These are phyloP conservation scores for Pyropia yezoensis DNA, from an alignment of 23 red algal genomes.

Conservation along the genomic window DNA sequence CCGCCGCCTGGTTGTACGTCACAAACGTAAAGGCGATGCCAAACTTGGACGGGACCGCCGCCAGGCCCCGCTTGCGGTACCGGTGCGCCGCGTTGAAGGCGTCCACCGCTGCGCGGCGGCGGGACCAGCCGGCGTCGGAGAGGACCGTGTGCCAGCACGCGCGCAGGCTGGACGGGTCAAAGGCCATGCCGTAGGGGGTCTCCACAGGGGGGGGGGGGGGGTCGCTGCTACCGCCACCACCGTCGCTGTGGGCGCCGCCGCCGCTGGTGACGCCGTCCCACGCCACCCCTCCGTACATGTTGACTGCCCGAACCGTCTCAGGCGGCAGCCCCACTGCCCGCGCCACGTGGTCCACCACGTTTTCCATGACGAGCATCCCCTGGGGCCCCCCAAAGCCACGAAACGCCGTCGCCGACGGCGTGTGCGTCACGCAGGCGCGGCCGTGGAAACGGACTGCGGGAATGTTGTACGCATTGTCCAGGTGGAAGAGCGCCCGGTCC, in stretches of 20 bases:
- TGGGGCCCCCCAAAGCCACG: slow-evolving; percentile 82
- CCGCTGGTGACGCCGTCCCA: too few relatives aligned
- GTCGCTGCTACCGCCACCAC: not conserved
- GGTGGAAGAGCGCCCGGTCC: slow-evolving; percentile 71
- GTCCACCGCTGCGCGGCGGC: slow-evolving; percentile 15
- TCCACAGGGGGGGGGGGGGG: not conserved
- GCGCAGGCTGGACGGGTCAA: slow-evolving; percentile 17
- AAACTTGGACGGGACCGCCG: slow-evolving; percentile 69
- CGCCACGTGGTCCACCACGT: slow-evolving; percentile 64
- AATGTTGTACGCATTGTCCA: slow-evolving; percentile 65
- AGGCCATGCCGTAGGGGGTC: slow-evolving; percentile 55
- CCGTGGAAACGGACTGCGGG: slow-evolving; percentile 45
- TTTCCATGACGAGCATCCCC: slow-evolving; percentile 75
- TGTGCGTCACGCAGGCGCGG: slow-evolving; percentile 42
- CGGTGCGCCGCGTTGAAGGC: slow-evolving; percentile 31
- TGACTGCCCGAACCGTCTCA: slow-evolving; percentile 24
- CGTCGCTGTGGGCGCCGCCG: slow-evolving; percentile 5
- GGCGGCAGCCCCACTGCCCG: slow-evolving; percentile 11
- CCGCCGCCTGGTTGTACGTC: slow-evolving; percentile 69
- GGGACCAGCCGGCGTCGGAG: slow-evolving; percentile 5
- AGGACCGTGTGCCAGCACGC: slow-evolving; percentile 45
- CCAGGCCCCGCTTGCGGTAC: slow-evolving; percentile 62
- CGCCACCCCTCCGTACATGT: slow-evolving; percentile 20
- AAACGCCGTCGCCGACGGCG: slow-evolving; percentile 69
- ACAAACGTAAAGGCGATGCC: slow-evolving; percentile 72